These are phyloP conservation scores for Naganishia onofrii DNA, from an alignment of 768 basidiomycete species.

Conservation along the genomic window DNA sequence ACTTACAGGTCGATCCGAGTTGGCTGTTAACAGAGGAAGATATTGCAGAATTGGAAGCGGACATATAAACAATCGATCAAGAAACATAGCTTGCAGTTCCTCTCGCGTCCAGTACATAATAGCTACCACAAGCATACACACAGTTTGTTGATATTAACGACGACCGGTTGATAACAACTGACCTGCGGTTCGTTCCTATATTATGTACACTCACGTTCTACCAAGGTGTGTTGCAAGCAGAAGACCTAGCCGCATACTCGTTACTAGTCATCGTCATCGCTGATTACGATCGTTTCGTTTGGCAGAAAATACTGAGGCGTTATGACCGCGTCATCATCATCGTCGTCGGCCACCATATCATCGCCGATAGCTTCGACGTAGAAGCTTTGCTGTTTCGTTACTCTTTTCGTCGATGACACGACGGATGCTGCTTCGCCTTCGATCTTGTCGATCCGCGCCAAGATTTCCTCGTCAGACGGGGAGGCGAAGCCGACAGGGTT, in stretches of 20 bases:
- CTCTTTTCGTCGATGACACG: not conserved
- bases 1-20: constrained; percentile 39
- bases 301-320: too few relatives aligned
- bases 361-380: not conserved
- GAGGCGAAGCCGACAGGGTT: not conserved
- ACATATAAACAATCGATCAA: not conserved
- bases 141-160: too few relatives aligned
- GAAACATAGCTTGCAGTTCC: not conserved
- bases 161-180: too few relatives aligned
- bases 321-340: not conserved
- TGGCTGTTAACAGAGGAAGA: constrained; percentile 45
- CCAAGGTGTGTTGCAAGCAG: too few relatives aligned
- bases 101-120: too few relatives aligned
- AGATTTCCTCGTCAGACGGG: too few relatives aligned
- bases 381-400: constrained; percentile 8
- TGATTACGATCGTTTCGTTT: too few relatives aligned
- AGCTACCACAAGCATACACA: not conserved
- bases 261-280: too few relatives aligned
- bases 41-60: constrained; percentile 34
- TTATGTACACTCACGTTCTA: too few relatives aligned
- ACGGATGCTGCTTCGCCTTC: not conserved
- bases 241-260: too few relatives aligned
- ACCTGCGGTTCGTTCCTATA: too few relatives aligned
- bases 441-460: not conserved
- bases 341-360: constrained; percentile 5